These are phyloP conservation scores for Suhomyces xylopsoci DNA, from an alignment of 805 yeast genomes.

Conservation along the genomic window DNA sequence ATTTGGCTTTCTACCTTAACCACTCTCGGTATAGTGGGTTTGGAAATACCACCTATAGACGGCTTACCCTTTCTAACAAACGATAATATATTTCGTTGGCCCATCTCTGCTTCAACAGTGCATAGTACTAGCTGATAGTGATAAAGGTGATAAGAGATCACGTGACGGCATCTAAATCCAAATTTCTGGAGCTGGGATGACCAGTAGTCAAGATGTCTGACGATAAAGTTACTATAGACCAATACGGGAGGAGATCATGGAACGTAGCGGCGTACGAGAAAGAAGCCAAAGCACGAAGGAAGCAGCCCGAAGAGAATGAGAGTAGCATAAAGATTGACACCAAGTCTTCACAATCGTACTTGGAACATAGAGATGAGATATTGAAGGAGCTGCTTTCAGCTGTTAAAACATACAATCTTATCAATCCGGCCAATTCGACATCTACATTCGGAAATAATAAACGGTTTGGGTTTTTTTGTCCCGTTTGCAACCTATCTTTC, in stretches of 20 bases:
- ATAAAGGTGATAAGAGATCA: not conserved
- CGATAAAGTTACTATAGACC: slow-evolving; percentile 32
- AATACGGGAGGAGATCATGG: slow-evolving; percentile 71
- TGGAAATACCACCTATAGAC: not conserved
- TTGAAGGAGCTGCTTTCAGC: slow-evolving; percentile 30
- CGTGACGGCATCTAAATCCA: not conserved
- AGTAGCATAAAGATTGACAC: slow-evolving; percentile 8
- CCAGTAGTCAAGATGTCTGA: slow-evolving; percentile 1
- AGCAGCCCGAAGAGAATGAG: slow-evolving; percentile 6
- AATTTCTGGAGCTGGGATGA: not conserved
- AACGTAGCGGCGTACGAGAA: slow-evolving; percentile 61
- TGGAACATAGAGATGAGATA: slow-evolving; percentile 32
- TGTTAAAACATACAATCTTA: slow-evolving; percentile 32
- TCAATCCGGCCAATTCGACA: slow-evolving; percentile 20
- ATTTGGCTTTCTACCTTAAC: not conserved
- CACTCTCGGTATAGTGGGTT: not conserved
- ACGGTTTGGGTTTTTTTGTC: slow-evolving; percentile 85
- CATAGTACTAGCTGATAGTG: not conserved
- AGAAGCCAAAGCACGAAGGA: slow-evolving; percentile 36
- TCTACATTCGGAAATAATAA: slow-evolving; percentile 36
- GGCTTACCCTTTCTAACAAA: not conserved
- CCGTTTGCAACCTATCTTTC: slow-evolving; percentile 72
- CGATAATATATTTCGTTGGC: not conserved
- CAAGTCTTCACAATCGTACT: slow-evolving; percentile 15
- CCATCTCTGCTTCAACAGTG: not conserved